Percentiles rank a stretch among this genome's conserved stretches.
Conservation (phyloP, 768 basidiomycete species). For the Auricularia heimuer region DNA sequence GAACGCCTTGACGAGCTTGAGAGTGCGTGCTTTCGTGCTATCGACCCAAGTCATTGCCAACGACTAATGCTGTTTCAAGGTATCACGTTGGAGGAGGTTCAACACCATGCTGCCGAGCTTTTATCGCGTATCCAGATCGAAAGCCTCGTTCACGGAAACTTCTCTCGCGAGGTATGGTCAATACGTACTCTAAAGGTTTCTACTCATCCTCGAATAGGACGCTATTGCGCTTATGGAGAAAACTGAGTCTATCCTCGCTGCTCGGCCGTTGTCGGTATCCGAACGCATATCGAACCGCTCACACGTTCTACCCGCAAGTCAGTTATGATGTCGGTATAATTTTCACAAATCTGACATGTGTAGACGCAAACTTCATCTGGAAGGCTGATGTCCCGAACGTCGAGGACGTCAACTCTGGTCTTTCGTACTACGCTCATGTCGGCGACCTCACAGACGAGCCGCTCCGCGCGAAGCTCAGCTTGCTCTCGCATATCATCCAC, state of each 20-base stretch:
- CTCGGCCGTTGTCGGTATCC: conserved; percentile 42
- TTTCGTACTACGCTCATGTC: conserved; percentile 79
- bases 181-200: conserved; percentile 1
- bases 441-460: conserved; percentile 57
- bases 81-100: conserved; percentile 61
- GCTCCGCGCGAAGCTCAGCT: conserved; percentile 53
- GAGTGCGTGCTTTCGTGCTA: conserved; percentile 34
- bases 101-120: conserved; percentile 47
- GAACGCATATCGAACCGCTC: conserved; percentile 40
- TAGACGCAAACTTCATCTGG: conserved; percentile 66
- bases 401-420: conserved; percentile 75
- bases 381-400: conserved; percentile 62
- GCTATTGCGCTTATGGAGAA: conserved; percentile 63
- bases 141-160: conserved; percentile 74
- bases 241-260: conserved; percentile 54
- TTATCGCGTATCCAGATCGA: conserved; percentile 58
- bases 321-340: conserved; percentile 8
- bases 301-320: conserved; percentile 65
- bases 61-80: conserved; percentile 30
- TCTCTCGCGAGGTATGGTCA: conserved; percentile 62
- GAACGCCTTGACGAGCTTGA: conserved; percentile 71
- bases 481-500: conserved; percentile 76
- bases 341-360: not conserved
- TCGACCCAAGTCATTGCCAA: too few relatives aligned
- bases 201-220: conserved; percentile 39